Base-by-base conservation (phyloP, 2,329 filamentous ascomycete genomes). In the Ophiostoma sp. region DNA sequence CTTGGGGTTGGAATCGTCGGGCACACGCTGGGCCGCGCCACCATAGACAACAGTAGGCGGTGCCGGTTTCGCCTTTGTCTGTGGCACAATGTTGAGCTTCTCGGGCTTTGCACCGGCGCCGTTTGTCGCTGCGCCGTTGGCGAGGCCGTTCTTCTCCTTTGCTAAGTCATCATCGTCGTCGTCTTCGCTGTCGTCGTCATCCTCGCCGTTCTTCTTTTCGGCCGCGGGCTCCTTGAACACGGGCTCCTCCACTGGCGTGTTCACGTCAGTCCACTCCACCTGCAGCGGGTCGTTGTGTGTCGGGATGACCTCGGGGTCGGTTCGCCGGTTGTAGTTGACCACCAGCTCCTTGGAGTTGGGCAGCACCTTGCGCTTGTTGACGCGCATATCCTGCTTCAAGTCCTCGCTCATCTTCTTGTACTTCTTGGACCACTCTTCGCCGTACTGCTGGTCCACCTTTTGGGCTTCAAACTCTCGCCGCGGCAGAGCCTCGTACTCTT, bases 291-390 rank as follows among this genome's bases (percentile, higher is more conserved):
- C 95, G 77, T 98, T 99, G 80, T 98, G 95, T 76, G 95, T 91
- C 5, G 91, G 90, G 72, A 99, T 98, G 67, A 90, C 86, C 75
- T 98, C 95, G 7, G 93, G 90, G 44, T 91, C 88, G 0, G 89
- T 91, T 67, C 92, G 87, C 69, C 91, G 88, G 79, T 99, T 99
- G 84, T 92, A 98, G 77, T 97, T 98, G 74, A 94, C 88, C 1
- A 97, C 94, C 71, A 97, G 84, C 77, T 99, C 95, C 79, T 97
- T 96, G 0, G 94, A 97, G 78, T 98, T 98, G n/a, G 95, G 95
- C 67, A 98, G 81, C 20, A 97, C 94, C 78, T 96, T 91, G 77
- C 93, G 89, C 84, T 98, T 98, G 81, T 97, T 97, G 74, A 89
- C 87, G 72, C 94, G 89, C 92, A 98, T 96, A 68, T 93, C 91